Evolutionary conservation across 2,329 filamentous ascomycete genomes (phyloP), one percentile per base, ranked within the genome.

Genomic region (Botrytis byssoidea): DNA sequence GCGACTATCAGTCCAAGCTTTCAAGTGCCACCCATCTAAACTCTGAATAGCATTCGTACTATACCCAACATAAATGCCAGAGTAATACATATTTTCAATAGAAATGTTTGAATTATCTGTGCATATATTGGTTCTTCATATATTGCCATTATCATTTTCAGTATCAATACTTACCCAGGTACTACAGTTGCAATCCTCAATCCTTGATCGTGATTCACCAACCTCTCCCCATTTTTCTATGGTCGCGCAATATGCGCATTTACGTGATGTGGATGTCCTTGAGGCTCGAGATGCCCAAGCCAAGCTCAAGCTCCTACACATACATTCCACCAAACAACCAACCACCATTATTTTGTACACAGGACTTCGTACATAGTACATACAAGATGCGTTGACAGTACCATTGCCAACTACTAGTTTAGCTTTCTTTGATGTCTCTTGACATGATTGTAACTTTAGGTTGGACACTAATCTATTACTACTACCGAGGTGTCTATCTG

Each of bases 211-310:
- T 29, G 65, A 6, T 55, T 55, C 65, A 40, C 46, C 46, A 25
- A 40, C 46, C 46, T 67, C 48, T 57, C 25, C 12, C 42, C 35
- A 68, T 55, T 68, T 67, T 68, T 57, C 22, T n/a, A 55, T 55
- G 65, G 65, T 55, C 35, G 63, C 65, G 65, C 46, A 68, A 55
- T 67, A 51, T 67, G 65, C 65, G 46, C 65, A 51, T 46, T 29
- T 44, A 18, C 14, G 46, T 61, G 22, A 61, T 37, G 59, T 61
- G 59, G 59, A 61, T 22, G 29, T 37, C 9, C 32, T 37, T 22
- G 20, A 61, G 59, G 32, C 32, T 37, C 32, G 20, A 61, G 59
- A 61, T 60, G 57, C 57, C 32, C 57, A 35, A 60, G 57, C 57
- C 32, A 35, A 60, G 48, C 57, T 60, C 57, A 60, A 1, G 20